A percentile compares a stretch with the other conserved stretches of the same genome.
Conservation (phyloP, 1,284 basidiomycete genomes). For the Leccinum subatratum region DNA sequence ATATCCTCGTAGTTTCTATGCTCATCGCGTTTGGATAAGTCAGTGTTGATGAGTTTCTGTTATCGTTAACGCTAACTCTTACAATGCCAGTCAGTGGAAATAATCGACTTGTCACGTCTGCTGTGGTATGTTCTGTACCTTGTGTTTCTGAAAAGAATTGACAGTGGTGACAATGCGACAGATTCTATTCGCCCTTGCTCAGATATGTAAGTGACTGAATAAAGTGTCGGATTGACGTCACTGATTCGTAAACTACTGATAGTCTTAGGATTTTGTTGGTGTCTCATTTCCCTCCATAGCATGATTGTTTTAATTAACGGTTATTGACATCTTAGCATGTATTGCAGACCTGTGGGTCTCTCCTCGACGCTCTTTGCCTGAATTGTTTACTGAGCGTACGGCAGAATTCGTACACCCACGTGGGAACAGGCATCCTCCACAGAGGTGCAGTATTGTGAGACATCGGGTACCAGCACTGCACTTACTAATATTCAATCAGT, state of each 20-base stretch:
- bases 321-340: slow-evolving; percentile 9
- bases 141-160: not conserved
- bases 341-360: slow-evolving; percentile 8
- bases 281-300: not conserved
- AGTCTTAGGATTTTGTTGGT: slow-evolving; percentile 23
- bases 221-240: not conserved
- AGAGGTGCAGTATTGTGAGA: slow-evolving; percentile 6
- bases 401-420: slow-evolving; percentile 14
- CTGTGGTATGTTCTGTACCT: slow-evolving; percentile 16
- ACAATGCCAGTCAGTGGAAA: slow-evolving; percentile 20
- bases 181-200: slow-evolving; percentile 11
- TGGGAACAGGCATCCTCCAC: not conserved
- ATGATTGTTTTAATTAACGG: not conserved
- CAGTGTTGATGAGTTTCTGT: not conserved
- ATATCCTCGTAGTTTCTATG: slow-evolving; percentile 21
- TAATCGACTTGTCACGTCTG: slow-evolving; percentile 16
- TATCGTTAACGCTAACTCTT: not conserved
- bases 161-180: not conserved
- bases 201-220: slow-evolving; percentile 15
- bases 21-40: slow-evolving; percentile 30
- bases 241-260: not conserved
- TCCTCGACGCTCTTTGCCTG: not conserved
- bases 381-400: not conserved
- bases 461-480: no score
- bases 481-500: slow-evolving; percentile 8